phyloP scores from a whole-genome alignment of 805 yeast species.

The Gaillardinia entomophila region DNA sequence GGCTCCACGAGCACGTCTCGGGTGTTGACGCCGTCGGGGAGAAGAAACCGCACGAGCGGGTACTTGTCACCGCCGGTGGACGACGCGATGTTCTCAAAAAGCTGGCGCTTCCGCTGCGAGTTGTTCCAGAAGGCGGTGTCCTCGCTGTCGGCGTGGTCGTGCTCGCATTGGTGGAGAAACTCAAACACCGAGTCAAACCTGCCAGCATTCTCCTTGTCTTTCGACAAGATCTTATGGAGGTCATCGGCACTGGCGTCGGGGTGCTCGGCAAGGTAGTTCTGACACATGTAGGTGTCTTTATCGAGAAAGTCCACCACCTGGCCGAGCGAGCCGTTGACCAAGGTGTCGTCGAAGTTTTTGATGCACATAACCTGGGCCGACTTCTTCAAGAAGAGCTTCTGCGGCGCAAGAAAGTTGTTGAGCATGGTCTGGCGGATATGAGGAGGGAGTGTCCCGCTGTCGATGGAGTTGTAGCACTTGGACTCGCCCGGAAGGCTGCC shows the following conservation, averaged over 20 bases:
- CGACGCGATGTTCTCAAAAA: slow-evolving; percentile 37
- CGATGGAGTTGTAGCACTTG: slow-evolving; percentile 43
- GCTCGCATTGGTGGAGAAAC: slow-evolving; percentile 25
- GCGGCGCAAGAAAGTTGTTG: slow-evolving; percentile 59
- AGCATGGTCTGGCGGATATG: slow-evolving; percentile 41
- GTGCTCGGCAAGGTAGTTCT: slow-evolving; percentile 9
- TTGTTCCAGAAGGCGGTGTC: slow-evolving; percentile 15
- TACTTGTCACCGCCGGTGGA: slow-evolving; percentile 44
- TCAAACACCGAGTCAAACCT: slow-evolving; percentile 44
- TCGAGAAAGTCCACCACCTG: slow-evolving; percentile 54
- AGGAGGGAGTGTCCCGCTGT: slow-evolving; percentile 47
- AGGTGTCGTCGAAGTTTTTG: slow-evolving; percentile 63
- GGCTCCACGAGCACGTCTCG: slow-evolving; percentile 76
- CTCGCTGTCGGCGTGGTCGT: not conserved
- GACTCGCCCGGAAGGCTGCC: slow-evolving; percentile 38
- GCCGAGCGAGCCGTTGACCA: slow-evolving; percentile 78
- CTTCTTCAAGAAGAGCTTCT: slow-evolving; percentile 48
- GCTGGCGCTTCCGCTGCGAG: slow-evolving; percentile 41
- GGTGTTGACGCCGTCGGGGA: slow-evolving; percentile 60
- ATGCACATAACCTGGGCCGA: slow-evolving; percentile 83
- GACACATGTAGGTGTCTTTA: slow-evolving; percentile 31
- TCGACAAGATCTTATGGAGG: slow-evolving; percentile 13
- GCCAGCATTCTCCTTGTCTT: slow-evolving; percentile 8
- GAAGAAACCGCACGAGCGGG: slow-evolving; percentile 75
- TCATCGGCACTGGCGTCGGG: slow-evolving; percentile 15